Evolutionary conservation across 768 basidiomycete genomes (phyloP).

Genomic region (Thelephora ganbajun): DNA sequence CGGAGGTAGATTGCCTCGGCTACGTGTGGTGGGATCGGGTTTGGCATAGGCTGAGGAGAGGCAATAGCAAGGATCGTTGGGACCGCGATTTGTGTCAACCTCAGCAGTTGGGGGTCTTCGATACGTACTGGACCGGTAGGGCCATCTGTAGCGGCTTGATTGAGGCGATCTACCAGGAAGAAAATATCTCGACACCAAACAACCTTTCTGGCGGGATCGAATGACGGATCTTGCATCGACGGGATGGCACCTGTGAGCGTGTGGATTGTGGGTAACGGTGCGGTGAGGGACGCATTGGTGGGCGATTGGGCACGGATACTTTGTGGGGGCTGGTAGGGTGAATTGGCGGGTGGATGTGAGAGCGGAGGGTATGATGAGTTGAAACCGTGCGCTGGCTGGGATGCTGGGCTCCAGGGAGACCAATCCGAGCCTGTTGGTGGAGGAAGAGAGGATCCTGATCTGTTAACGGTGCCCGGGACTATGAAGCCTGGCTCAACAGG

Average conservation of each 20-base stretch:
- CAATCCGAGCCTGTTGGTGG: constrained; percentile 13
- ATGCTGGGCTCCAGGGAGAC: constrained; percentile 16
- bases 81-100: constrained; percentile 51
- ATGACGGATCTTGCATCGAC: constrained; percentile 36
- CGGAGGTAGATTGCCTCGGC: constrained; percentile 69
- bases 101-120: constrained; percentile 42
- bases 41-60: constrained; percentile 18
- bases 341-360: constrained; percentile 9
- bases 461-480: constrained; percentile 6
- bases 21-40: constrained; percentile 25
- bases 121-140: constrained; percentile 36
- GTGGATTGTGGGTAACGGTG: constrained; percentile 51
- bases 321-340: constrained; percentile 8
- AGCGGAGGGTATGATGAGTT: constrained; percentile 13
- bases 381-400: constrained; percentile 11
- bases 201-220: constrained; percentile 48
- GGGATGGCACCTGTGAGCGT: constrained; percentile 38
- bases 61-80: constrained; percentile 49
- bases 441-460: constrained; percentile 12
- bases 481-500: constrained; percentile 7
- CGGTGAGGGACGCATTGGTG: constrained; percentile 36
- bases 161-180: constrained; percentile 56
- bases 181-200: constrained; percentile 78
- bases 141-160: constrained; percentile 18
- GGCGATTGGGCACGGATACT: constrained; percentile 3